Base-by-base conservation (phyloP, 1,284 basidiomycete species). In the Stereum hirsutum region DNA sequence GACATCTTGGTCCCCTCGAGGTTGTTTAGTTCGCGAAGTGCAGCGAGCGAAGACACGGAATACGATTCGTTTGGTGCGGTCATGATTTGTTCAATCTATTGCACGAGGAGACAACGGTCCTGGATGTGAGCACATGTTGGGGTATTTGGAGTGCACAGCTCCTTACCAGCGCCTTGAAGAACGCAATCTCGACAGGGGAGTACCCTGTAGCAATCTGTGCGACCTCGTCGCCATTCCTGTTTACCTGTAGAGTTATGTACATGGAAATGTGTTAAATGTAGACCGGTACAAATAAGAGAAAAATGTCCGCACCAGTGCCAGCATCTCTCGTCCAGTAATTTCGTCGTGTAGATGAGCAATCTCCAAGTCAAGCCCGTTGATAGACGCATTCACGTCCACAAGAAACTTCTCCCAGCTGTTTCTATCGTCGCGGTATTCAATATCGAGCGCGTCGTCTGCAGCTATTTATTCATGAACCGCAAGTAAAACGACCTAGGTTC, bases 171-270 rank as follows among this genome's bases (percentile, higher is more conserved):
- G 77, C 77, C 62, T 83, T 89, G 69, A 90, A 90, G 61, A 78
- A 91, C 0, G 78, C 69, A 41, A 91, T 89, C 58, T 92, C 89
- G 34, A 68, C 63, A 0, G 86, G 66, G 3, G 69, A 74, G 55
- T 89, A 92, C 37, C 89, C 85, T 0, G 88, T 89, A 7, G 88
- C 89, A 54, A 89, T 63, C 57, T 89, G 88, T 0, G 89, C 81
- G 21, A 89, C 67, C 46, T 81, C 80, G 52, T 91, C 88, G 19
- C 76, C 80, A 50, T 80, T 84, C 10, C 72, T 65, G 56, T 91
- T 91, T 24, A 87, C 76, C 88, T 91, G 44, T 17, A 41, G 14
- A 17, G 41, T 4, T 35, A 17, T 5, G 21, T 6, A 10, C 20
- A 39, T n/a, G 30, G 2, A 20, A 12, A 33, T 15, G 21, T 10